Conservation (phyloP, 73 alveolate genomes). For the Uronychia setigera region DNA sequence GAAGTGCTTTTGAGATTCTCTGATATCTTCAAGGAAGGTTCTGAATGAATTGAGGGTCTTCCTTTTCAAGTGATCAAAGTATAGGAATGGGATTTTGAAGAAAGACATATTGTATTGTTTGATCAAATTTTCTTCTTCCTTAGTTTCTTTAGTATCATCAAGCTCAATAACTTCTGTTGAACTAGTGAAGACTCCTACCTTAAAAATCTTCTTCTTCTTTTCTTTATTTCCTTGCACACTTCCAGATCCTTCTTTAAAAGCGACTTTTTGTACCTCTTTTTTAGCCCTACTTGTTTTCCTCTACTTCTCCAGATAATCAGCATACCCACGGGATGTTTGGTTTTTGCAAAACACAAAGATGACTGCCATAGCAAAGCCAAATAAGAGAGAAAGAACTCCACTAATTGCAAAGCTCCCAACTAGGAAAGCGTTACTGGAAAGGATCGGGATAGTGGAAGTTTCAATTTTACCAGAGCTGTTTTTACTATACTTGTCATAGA, state of each 20-base stretch:
- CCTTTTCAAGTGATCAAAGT: slow-evolving; percentile 11
- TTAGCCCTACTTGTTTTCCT: neutral
- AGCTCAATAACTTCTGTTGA: neutral
- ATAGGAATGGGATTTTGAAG: slow-evolving; percentile 23
- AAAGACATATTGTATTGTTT: neutral
- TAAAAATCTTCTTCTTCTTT: too few species aligned
- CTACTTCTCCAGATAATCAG: neutral
- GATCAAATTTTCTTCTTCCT: neutral
- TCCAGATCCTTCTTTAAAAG: too few species aligned
- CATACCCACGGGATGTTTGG: too few species aligned
- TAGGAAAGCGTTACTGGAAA: neutral
- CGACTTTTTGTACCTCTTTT: too few species aligned
- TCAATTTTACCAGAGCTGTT: neutral
- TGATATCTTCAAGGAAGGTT: neutral
- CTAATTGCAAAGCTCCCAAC: neutral
- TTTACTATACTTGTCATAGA: neutral
- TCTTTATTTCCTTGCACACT: too few species aligned
- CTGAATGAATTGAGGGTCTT: slow-evolving; percentile 7
- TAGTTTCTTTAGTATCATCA: neutral
- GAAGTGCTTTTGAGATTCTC: slow-evolving; percentile 13
- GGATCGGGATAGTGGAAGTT: neutral
- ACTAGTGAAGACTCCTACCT: too few species aligned
- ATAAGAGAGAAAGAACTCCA: neutral
- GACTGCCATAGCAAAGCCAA: too few species aligned
- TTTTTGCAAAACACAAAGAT: too few species aligned